These are phyloP conservation scores for Podaxis carcinomalis DNA, from an alignment of 768 basidiomycete species.

Conservation along the genomic window DNA sequence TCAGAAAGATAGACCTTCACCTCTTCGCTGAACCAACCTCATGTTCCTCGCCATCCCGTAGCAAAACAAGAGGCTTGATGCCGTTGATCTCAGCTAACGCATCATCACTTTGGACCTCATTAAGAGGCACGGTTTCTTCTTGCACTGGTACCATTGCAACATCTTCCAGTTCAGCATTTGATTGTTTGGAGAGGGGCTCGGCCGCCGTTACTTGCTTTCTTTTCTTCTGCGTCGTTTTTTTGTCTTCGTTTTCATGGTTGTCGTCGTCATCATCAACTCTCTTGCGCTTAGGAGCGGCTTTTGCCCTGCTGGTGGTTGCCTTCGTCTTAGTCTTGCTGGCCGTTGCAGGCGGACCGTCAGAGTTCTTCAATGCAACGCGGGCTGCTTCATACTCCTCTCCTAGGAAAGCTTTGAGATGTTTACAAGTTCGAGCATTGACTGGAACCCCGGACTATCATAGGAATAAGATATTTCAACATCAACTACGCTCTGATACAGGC, in stretches of 20 bases:
- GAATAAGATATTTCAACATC: background rate
- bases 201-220: background rate
- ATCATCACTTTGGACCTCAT: background rate
- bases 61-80: conserved; percentile 41
- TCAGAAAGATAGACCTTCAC: conserved; percentile 15
- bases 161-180: background rate
- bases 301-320: background rate
- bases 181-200: background rate
- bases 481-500: background rate
- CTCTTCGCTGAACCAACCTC: conserved; percentile 40
- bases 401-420: conserved; percentile 39
- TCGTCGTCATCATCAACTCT: background rate
- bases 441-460: conserved; percentile 27
- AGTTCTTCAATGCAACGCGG: conserved; percentile 39
- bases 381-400: conserved; percentile 46
- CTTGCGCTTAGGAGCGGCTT: conserved; percentile 6
- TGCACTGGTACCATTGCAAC: background rate
- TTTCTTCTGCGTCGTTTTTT: conserved; percentile 8
- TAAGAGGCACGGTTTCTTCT: background rate
- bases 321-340: conserved; percentile 4
- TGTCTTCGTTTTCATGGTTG: background rate
- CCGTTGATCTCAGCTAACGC: conserved; percentile 34
- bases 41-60: conserved; percentile 44
- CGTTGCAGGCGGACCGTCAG: conserved; percentile 23
- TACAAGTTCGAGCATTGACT: conserved; percentile 45